Evolutionary conservation across 352 stramenopile genomes (phyloP).

Genomic region (Globisporangium perplexum): DNA sequence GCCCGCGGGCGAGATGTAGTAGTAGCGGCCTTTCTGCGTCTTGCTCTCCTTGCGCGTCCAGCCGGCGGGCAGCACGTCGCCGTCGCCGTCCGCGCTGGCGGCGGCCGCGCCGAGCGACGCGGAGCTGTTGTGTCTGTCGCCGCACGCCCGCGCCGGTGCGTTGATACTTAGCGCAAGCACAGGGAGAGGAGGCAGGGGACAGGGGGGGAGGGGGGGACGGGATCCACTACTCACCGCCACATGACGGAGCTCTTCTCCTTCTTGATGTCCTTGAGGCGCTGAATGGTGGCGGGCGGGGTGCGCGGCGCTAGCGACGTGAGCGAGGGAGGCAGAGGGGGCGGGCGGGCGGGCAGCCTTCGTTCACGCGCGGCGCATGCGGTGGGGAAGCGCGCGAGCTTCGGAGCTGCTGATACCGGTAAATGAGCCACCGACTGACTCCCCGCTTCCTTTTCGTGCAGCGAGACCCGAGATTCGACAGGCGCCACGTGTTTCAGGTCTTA

Average conservation of each 20-base stretch:
- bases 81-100: slow-evolving; percentile 4
- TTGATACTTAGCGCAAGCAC: too few species aligned
- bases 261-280: slow-evolving; percentile 17
- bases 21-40: slow-evolving; percentile 79
- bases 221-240: slow-evolving; percentile 8
- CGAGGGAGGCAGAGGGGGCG: background rate
- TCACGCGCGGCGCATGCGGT: background rate
- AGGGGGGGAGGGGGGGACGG: background rate
- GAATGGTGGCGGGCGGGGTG: slow-evolving; percentile 11
- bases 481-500: background rate
- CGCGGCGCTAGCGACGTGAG: background rate
- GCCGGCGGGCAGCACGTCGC: slow-evolving; percentile 53
- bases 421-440: background rate
- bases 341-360: background rate
- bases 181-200: too few species aligned
- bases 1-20: slow-evolving; percentile 76
- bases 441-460: too few species aligned
- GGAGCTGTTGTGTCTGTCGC: slow-evolving; percentile 14
- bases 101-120: slow-evolving; percentile 10
- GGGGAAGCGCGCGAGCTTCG: background rate
- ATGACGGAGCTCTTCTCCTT: slow-evolving; percentile 15
- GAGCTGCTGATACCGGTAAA: background rate
- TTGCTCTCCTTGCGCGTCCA: slow-evolving; percentile 85
- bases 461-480: background rate
- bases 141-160: too few species aligned